Conservation (phyloP, 345 rosid species). For the Populus davidiana region DNA sequence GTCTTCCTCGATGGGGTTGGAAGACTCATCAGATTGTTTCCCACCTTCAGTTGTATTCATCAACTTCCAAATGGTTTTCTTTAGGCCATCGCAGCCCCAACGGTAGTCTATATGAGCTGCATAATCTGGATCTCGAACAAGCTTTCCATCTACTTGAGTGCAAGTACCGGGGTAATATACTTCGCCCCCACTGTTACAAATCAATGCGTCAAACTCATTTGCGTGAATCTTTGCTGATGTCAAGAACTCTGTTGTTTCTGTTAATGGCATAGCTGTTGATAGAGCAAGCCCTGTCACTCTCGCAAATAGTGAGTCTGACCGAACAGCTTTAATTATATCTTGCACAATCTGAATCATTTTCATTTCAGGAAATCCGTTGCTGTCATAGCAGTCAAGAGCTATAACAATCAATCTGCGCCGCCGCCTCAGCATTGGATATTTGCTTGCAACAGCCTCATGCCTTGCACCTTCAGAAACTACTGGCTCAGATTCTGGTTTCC, state of each 20-base stretch:
- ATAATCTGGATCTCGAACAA: constrained; percentile 81
- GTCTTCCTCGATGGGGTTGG: constrained; percentile 59
- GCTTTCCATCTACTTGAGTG: constrained; percentile 61
- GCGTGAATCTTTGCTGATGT: constrained; percentile 62
- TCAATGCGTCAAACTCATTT: constrained; percentile 77
- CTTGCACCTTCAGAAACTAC: constrained; percentile 50
- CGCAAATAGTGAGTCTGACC: constrained; percentile 58
- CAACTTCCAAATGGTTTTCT: constrained; percentile 85
- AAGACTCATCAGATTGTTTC: constrained; percentile 31
- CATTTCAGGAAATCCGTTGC: constrained; percentile 56
- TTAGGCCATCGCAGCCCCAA: constrained; percentile 87
- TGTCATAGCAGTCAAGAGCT: constrained; percentile 72
- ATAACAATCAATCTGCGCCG: constrained; percentile 69
- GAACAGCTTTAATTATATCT: constrained; percentile 57
- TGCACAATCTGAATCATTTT: constrained; percentile 60
- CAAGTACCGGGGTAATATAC: constrained; percentile 75
- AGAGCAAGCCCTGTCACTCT: constrained; percentile 67
- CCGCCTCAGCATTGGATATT: constrained; percentile 74
- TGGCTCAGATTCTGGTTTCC: constrained; percentile 44
- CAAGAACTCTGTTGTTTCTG: constrained; percentile 58
- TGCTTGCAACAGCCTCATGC: constrained; percentile 49
- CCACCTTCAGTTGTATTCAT: constrained; percentile 62
- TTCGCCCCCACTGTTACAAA: constrained; percentile 92
- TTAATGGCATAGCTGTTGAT: constrained; percentile 77
- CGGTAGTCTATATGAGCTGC: constrained; percentile 81